Evolutionary conservation across 768 basidiomycete genomes (phyloP), one percentile per base, ranked within the genome.

Genomic region (Naganishia randhawae): DNA sequence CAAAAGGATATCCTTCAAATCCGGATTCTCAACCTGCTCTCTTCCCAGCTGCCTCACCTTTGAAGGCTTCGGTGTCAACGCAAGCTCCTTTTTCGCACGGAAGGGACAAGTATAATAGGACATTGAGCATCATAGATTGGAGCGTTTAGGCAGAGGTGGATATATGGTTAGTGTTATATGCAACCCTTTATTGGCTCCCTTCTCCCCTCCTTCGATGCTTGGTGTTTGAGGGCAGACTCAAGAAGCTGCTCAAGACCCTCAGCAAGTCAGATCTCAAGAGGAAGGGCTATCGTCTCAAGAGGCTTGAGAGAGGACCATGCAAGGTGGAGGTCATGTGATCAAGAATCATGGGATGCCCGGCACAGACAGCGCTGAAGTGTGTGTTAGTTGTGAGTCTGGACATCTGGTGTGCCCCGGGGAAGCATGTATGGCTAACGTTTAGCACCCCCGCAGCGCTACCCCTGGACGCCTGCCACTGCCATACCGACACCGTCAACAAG

Each of bases 291-390:
- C n/a, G 45, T 48, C 25, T 48, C 1, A n/a, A 48, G n/a, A 48
- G 7, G 19, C 2, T n/a, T n/a, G n/a, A 22, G 25, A 22, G 45
- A 11, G n/a, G 25, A 7, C 8, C 25, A 11, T 48, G 45, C 1
- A 11, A 48, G 45, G 45, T 48, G 45, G 45, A 48, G 45, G 45
- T 48, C 45, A 48, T 48, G 45, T 48, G n/a, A 48, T 48, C 45
- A 48, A 22, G 16, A 48, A 48, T 3, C 45, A 48, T 7, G 45
- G n/a, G 6, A 48, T 17, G n/a, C 19, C n/a, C 45, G 45, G 7
- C 25, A n/a, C n/a, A n/a, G n/a, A 3, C n/a, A n/a, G n/a, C n/a
- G n/a, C n/a, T n/a, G n/a, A n/a, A n/a, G n/a, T n/a, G n/a, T 48
- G 7, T 3, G 7, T n/a, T 17, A 22, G 6, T 48, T 48, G 45